Conservation (phyloP, 805 yeast species). For the Lachancea dasiensis region DNA sequence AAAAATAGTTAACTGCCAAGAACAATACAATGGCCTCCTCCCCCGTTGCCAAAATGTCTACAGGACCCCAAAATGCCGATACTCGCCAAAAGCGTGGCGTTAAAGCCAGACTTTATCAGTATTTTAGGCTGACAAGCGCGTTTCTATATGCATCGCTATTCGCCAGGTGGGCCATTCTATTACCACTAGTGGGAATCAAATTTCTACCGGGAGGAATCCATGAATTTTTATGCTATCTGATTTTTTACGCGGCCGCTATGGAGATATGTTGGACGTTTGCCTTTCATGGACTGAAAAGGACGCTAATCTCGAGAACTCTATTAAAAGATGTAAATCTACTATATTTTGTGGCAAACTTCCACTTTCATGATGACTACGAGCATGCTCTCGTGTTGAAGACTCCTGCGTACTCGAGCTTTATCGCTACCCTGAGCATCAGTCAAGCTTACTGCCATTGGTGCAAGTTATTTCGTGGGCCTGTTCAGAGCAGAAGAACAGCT, state of each 20-base stretch:
- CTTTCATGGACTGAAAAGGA: constrained; percentile 20
- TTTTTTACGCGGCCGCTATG: constrained; percentile 18
- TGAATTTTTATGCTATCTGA: constrained; percentile 42
- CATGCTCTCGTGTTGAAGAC: constrained; percentile 29
- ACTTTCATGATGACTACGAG: constrained; percentile 31
- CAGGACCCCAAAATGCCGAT: too few species aligned
- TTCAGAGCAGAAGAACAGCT: constrained; percentile 10
- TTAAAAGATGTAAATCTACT: constrained; percentile 26
- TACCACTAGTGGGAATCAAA: constrained; percentile 58
- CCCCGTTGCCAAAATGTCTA: neutral
- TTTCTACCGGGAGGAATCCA: constrained; percentile 70
- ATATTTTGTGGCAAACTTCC: constrained; percentile 24
- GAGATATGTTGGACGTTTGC: constrained; percentile 25
- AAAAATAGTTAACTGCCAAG: too few species aligned
- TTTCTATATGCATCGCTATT: constrained; percentile 26
- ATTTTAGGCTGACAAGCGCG: constrained; percentile 23
- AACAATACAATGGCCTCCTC: too few species aligned
- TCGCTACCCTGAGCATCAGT: constrained; percentile 21
- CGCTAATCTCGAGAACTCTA: constrained; percentile 16
- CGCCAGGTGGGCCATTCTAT: constrained; percentile 44
- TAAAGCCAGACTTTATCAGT: constrained; percentile 20
- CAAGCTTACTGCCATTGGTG: constrained; percentile 28
- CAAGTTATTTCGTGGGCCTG: constrained; percentile 20
- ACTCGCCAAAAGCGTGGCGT: neutral
- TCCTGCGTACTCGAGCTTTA: constrained; percentile 27